Conservation (phyloP, 179 eudicot genomes). For the Silene noctiflora region DNA sequence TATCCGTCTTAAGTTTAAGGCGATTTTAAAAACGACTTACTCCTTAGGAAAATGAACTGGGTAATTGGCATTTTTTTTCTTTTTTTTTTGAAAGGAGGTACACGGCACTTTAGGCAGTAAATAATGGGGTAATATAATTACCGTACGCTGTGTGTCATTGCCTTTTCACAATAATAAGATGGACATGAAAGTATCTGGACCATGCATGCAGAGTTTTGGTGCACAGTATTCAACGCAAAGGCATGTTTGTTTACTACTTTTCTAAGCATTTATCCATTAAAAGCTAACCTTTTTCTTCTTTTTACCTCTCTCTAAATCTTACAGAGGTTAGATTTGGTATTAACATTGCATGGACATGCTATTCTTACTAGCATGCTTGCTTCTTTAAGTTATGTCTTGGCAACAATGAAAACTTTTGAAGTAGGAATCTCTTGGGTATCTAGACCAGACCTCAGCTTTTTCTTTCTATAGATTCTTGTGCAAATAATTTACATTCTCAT, state of each 20-base stretch:
- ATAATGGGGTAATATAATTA: too few relatives aligned
- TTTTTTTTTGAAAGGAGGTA: too few relatives aligned
- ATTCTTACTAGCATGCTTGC: conserved; percentile 13
- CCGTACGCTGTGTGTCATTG: too few relatives aligned
- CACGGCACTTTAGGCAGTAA: too few relatives aligned
- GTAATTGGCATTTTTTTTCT: too few relatives aligned
- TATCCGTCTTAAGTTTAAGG: too few relatives aligned
- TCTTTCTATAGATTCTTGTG: conserved; percentile 7
- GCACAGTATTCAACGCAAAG: conserved; percentile 11
- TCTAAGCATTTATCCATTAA: neutral
- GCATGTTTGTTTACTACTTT: conserved; percentile 6
- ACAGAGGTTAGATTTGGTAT: neutral
- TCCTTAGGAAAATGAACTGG: too few relatives aligned
- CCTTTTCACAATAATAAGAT: neutral
- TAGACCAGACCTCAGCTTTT: conserved; percentile 9
- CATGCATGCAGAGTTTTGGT: conserved; percentile 14
- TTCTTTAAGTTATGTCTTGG: neutral
- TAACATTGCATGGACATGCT: conserved; percentile 18
- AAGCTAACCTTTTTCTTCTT: too few relatives aligned
- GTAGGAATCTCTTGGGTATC: conserved; percentile 19
- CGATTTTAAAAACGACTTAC: too few relatives aligned
- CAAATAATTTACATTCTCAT: neutral
- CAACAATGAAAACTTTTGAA: neutral
- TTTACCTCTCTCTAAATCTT: conserved; percentile 3
- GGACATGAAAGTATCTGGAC: conserved; percentile 19